Evolutionary conservation across 371 early-diverging fungal genomes (phyloP).

Genomic region (Mucor mucedo): DNA sequence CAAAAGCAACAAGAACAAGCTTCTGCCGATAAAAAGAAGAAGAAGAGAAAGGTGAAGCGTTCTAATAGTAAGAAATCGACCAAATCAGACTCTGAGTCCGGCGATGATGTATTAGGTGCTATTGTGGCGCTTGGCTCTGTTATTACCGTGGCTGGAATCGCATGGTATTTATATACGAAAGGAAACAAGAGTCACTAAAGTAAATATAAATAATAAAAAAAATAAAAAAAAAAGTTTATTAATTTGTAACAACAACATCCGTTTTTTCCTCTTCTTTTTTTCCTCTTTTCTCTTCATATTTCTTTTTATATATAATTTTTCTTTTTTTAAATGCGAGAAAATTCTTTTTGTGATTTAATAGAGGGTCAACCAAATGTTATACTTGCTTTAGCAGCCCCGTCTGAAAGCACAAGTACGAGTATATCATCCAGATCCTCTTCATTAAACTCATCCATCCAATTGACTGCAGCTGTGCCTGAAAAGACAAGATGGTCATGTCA

Average conservation of each 20-base stretch:
- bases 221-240: constrained; percentile 13
- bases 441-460: constrained; percentile 1
- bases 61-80: constrained; percentile 1
- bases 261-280: constrained; percentile 17
- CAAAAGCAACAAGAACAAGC: constrained; percentile 5
- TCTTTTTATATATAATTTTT: constrained; percentile 1
- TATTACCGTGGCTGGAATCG: constrained; percentile 43
- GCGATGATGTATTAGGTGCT: constrained; percentile 25
- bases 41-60: constrained; percentile 18
- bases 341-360: constrained; percentile 1
- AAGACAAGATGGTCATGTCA: constrained; percentile 39
- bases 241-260: constrained; percentile 12
- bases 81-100: background rate
- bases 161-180: constrained; percentile 39
- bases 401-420: constrained; percentile 5
- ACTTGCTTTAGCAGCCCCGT: constrained; percentile 28
- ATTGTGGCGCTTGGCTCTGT: constrained; percentile 37
- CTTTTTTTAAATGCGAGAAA: constrained; percentile 13
- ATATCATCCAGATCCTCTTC: background rate
- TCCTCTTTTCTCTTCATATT: constrained; percentile 11
- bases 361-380: constrained; percentile 32
- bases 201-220: background rate
- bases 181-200: constrained; percentile 21
- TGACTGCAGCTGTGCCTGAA: constrained; percentile 17
- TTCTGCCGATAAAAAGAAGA: constrained; percentile 26